phyloP scores from a whole-genome alignment of 805 yeast genomes.

The Saccharomycopsis sp. region DNA sequence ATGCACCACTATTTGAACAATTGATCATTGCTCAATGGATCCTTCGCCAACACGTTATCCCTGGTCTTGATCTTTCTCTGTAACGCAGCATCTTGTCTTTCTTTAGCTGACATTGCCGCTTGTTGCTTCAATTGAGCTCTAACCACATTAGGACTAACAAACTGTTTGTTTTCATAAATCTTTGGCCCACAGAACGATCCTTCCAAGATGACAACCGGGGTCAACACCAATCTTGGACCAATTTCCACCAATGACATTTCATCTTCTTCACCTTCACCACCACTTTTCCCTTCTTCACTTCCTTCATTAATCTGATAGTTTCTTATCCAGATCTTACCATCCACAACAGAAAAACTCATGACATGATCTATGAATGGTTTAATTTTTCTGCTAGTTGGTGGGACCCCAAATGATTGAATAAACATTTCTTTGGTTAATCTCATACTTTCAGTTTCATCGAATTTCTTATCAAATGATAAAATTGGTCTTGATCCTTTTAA shows the following conservation, averaged over 20 bases:
- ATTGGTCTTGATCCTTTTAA: conserved; percentile 92
- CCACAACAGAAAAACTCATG: conserved; percentile 86
- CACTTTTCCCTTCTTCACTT: conserved; percentile 46
- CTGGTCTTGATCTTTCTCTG: conserved; percentile 70
- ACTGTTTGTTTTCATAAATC: conserved; percentile 94
- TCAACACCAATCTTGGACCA: conserved; percentile 93
- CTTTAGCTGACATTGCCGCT: conserved; percentile 70
- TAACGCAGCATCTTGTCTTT: conserved; percentile 72
- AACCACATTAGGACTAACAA: conserved; percentile 90
- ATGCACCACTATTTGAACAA: conserved; percentile 52
- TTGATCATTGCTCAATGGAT: conserved; percentile 75
- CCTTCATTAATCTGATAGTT: conserved; percentile 80
- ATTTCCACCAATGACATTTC: conserved; percentile 83
- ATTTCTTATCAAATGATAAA: conserved; percentile 77
- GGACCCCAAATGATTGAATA: conserved; percentile 84
- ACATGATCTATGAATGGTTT: conserved; percentile 97
- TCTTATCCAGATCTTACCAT: conserved; percentile 91
- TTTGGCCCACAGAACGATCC: conserved; percentile 98
- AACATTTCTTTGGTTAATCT: conserved; percentile 78
- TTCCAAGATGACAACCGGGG: conserved; percentile 84
- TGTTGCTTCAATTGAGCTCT: conserved; percentile 82
- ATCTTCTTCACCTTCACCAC: conserved; percentile 36
- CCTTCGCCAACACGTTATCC: conserved; percentile 65
- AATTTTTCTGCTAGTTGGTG: conserved; percentile 84
- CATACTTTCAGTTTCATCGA: conserved; percentile 58